phyloP scores from a whole-genome alignment of 2,329 filamentous ascomycete genomes.

The Cladorrhinum sp. region DNA sequence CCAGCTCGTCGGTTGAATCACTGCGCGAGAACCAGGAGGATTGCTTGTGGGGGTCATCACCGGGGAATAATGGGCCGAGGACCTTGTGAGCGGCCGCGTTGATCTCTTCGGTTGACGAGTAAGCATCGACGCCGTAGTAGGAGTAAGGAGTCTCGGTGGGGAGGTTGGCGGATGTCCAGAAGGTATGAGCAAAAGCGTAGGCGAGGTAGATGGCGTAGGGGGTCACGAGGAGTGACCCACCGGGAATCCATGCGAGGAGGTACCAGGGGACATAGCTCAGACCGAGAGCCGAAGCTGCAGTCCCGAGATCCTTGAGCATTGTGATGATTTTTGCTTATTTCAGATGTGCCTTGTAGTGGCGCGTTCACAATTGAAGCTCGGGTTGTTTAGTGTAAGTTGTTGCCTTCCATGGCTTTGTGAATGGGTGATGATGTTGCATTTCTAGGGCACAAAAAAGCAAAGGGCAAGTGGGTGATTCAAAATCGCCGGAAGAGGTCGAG shows the following conservation, averaged over 20 bases:
- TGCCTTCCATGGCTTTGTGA: no score
- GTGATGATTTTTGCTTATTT: no score
- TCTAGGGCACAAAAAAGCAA: background rate
- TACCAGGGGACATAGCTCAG: no score
- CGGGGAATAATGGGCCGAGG: background rate
- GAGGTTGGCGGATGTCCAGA: background rate
- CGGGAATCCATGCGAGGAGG: no score
- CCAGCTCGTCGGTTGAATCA: background rate
- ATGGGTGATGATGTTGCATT: background rate
- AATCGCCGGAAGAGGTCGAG: background rate
- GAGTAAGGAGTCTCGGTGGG: background rate
- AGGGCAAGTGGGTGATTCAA: background rate
- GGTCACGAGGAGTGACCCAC: background rate
- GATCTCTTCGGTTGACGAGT: background rate
- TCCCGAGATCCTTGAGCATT: no score
- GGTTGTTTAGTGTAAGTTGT: no score
- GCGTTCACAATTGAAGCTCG: no score
- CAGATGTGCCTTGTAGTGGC: no score
- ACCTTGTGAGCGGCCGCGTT: background rate
- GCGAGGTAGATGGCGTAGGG: background rate
- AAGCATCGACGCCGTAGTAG: background rate
- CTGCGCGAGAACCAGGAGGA: no score
- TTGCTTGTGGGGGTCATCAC: background rate
- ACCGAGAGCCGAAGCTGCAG: no score
- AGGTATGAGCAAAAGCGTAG: background rate